Conservation (phyloP, 768 basidiomycete species). For the Amyloporia xantha region DNA sequence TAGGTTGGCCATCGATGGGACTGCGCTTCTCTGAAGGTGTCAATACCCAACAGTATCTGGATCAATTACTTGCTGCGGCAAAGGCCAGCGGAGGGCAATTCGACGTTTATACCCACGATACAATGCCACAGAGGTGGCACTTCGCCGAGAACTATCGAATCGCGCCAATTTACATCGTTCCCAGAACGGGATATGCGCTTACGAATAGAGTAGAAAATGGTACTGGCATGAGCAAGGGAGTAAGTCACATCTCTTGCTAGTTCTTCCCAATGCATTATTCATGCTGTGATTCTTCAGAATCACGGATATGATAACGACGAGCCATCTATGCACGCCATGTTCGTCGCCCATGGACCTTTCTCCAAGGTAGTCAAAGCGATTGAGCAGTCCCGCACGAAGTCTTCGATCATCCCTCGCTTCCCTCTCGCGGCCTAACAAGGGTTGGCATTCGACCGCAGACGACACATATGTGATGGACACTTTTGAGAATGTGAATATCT, state of each 20-base stretch:
- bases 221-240: conserved; percentile 66
- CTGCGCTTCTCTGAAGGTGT: conserved; percentile 60
- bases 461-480: conserved; percentile 70
- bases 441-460: conserved; percentile 63
- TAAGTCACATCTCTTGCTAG: conserved; percentile 30
- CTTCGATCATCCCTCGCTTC: conserved; percentile 14
- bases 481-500: conserved; percentile 84
- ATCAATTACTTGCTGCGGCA: conserved; percentile 47
- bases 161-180: conserved; percentile 82
- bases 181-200: conserved; percentile 73
- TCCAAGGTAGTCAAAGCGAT: conserved; percentile 57
- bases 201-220: conserved; percentile 59
- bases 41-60: conserved; percentile 51
- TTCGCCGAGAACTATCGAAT: conserved; percentile 71
- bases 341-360: conserved; percentile 90
- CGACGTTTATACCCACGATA: conserved; percentile 68
- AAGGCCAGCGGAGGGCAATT: conserved; percentile 57
- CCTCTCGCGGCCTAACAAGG: conserved; percentile 31
- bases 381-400: conserved; percentile 28
- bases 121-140: conserved; percentile 80
- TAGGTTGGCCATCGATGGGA: conserved; percentile 87
- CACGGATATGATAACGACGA: conserved; percentile 88
- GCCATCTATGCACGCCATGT: conserved; percentile 78
- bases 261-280: neutral
- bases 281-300: conserved; percentile 38